A percentile compares a stretch with the other conserved stretches of the same genome.
phyloP scores from a whole-genome alignment of 192 early-diverging fungal genomes.

The Funneliformis mosseae region DNA sequence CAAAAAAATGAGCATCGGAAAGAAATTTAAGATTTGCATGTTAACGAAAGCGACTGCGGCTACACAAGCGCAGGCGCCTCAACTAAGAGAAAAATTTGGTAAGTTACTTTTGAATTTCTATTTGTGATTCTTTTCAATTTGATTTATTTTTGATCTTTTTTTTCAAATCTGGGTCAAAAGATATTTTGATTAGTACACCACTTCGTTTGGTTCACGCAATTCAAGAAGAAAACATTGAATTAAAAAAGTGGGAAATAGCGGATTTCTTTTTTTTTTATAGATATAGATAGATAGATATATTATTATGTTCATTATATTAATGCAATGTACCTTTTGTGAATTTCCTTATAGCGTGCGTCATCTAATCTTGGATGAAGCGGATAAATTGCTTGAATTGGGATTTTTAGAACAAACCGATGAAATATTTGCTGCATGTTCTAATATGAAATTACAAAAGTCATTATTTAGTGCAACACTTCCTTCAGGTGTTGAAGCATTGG shows the following conservation, averaged over 20 bases:
- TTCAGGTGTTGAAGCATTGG: conserved; percentile 87
- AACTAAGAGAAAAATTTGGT: conserved; percentile 69
- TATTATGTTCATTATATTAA: background rate
- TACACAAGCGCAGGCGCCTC: conserved; percentile 65
- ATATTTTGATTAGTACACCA: conserved; percentile 94
- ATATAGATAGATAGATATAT: too few species aligned
- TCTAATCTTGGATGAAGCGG: conserved; percentile 79
- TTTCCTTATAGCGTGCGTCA: background rate
- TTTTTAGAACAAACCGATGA: conserved; percentile 89
- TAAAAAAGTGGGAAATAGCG: conserved; percentile 56
- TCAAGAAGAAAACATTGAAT: conserved; percentile 73
- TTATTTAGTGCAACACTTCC: conserved; percentile 96
- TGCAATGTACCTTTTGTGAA: background rate
- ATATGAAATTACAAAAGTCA: conserved; percentile 70
- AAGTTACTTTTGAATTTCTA: background rate
- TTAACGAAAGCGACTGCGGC: conserved; percentile 81
- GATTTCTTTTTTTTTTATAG: background rate
- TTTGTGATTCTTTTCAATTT: background rate
- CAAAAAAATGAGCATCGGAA: conserved; percentile 69
- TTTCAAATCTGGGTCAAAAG: conserved; percentile 44
- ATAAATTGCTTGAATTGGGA: conserved; percentile 78
- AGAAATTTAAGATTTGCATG: conserved; percentile 80
- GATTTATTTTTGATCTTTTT: background rate
- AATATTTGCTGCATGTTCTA: conserved; percentile 84
- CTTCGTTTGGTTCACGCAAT: conserved; percentile 88